phyloP scores from a whole-genome alignment of 73 alveolate genomes.

The Paramecium primaurelia region DNA sequence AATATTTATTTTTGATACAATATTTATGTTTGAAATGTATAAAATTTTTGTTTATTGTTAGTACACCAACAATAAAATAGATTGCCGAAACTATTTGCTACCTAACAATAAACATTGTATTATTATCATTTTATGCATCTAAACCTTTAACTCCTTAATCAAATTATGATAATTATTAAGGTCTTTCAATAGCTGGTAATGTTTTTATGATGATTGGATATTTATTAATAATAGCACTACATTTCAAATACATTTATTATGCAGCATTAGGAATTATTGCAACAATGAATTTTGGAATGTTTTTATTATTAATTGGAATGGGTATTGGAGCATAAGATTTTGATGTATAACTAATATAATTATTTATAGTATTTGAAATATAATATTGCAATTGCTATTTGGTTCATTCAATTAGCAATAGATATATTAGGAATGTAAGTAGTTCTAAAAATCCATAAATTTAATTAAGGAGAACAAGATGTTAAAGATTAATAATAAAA shows the following conservation, averaged over 20 bases:
- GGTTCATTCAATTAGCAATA: background rate
- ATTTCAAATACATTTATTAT: background rate
- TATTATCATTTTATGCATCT: background rate
- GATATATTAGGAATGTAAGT: background rate
- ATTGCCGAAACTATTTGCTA: background rate
- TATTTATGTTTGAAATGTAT: background rate
- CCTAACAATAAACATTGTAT: background rate
- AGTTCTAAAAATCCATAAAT: background rate
- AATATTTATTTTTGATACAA: background rate
- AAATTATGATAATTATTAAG: background rate
- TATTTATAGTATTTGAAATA: background rate
- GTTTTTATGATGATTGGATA: slow-evolving; percentile 13
- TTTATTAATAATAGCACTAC: background rate
- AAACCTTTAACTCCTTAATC: no score
- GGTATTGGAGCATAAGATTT: background rate
- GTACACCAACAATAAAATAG: background rate
- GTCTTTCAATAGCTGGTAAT: background rate
- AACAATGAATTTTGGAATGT: background rate
- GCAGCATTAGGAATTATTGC: background rate
- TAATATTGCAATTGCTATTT: background rate
- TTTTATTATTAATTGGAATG: slow-evolving; percentile 7
- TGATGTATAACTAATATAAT: background rate
- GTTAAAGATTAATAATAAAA: background rate
- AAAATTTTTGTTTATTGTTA: background rate
- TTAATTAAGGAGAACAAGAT: background rate